Conservation (phyloP, 768 basidiomycete species). For the Suillus fuscotomentosus region DNA sequence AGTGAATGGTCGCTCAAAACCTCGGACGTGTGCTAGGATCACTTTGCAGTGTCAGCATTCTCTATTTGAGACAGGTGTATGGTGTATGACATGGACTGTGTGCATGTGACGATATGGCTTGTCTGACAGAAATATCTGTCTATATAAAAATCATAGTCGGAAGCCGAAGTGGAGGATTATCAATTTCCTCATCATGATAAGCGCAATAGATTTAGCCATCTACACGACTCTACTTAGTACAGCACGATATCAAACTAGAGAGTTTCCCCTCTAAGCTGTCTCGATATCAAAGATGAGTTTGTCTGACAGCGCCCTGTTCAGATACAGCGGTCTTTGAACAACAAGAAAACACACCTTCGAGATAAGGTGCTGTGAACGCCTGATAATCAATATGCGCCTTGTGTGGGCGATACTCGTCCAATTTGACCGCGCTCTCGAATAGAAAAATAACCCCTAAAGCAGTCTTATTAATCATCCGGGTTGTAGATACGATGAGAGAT, state of each 20-base stretch:
- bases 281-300: conserved; percentile 24
- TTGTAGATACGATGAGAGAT: neutral
- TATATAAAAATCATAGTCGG: neutral
- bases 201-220: conserved; percentile 7
- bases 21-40: neutral
- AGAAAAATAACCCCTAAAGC: conserved; percentile 22
- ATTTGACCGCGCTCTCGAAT: conserved; percentile 18
- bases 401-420: conserved; percentile 15
- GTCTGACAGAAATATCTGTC: neutral
- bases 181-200: neutral
- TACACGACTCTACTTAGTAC: neutral
- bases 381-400: conserved; percentile 15
- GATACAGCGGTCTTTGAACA: neutral
- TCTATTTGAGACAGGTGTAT: neutral
- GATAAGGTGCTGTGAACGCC: conserved; percentile 6
- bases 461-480: neutral
- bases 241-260: neutral
- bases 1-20: neutral
- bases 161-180: neutral
- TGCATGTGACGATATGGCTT: no score
- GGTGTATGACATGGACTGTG: neutral
- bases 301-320: conserved; percentile 12
- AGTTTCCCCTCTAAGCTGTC: conserved; percentile 5
- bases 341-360: conserved; percentile 19
- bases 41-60: neutral